Percentiles rank a stretch among this genome's conserved stretches.
Conservation (phyloP, 1,284 basidiomycete genomes). For the Psilocybe mexicana region DNA sequence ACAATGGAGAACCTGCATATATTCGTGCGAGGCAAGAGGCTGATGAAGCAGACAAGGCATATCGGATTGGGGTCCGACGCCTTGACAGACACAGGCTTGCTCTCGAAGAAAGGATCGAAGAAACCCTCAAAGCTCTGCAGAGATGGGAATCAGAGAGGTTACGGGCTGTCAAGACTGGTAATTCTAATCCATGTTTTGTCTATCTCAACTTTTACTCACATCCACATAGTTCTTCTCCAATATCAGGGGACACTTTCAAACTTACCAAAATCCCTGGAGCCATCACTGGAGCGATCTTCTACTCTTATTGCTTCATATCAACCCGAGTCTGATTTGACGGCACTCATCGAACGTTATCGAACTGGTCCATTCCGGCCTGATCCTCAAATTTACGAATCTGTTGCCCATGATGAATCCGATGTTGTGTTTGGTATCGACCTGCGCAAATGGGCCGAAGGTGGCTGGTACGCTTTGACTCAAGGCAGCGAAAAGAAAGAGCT, state of each 20-base stretch:
- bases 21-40: constrained; percentile 76
- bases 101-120: constrained; percentile 84
- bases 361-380: constrained; percentile 87
- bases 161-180: constrained; percentile 80
- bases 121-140: constrained; percentile 77
- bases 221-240: constrained; percentile 67
- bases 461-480: constrained; percentile 54
- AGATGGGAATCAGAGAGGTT: constrained; percentile 85
- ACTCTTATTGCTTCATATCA: constrained; percentile 81
- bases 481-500: constrained; percentile 59
- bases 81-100: constrained; percentile 79
- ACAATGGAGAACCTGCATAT: constrained; percentile 57
- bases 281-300: constrained; percentile 66
- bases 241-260: constrained; percentile 79
- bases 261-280: constrained; percentile 64
- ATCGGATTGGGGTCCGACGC: constrained; percentile 73
- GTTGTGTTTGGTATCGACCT: constrained; percentile 90
- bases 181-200: constrained; percentile 16
- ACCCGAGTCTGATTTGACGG: constrained; percentile 80
- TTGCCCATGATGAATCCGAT: constrained; percentile 78
- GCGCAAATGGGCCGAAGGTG: constrained; percentile 81
- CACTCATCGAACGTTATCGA: constrained; percentile 85
- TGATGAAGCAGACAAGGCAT: constrained; percentile 73
- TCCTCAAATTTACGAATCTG: constrained; percentile 82
- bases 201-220: constrained; percentile 4